Percentiles rank a stretch among this genome's conserved stretches.
Evolutionary conservation across 2,329 filamentous ascomycete species (phyloP).

Genomic region (Rhytidhysteron rufulum): DNA sequence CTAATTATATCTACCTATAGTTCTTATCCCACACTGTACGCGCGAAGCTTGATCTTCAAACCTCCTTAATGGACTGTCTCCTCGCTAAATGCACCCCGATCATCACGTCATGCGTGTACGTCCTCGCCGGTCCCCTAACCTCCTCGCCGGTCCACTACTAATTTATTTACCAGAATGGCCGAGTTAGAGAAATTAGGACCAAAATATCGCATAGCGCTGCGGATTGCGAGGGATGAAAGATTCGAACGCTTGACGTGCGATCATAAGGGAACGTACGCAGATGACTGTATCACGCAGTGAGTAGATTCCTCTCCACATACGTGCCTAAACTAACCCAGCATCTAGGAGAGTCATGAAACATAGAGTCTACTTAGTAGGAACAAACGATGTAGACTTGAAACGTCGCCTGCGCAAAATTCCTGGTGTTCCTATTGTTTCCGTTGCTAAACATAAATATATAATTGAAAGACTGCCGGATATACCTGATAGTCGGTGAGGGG

Average conservation of each 20-base stretch:
- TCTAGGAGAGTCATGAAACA: conserved; percentile 44
- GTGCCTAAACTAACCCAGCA: too few species aligned
- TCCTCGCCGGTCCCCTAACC: not conserved
- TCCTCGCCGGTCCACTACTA: not conserved
- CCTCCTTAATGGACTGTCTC: conserved; percentile 89
- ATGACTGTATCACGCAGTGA: conserved; percentile 67
- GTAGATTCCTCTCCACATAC: too few species aligned
- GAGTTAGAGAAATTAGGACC: conserved; percentile 84
- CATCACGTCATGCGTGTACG: conserved; percentile 71
- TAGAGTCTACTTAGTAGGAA: conserved; percentile 45
- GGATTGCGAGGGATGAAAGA: conserved; percentile 83
- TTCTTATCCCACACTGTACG: conserved; percentile 89
- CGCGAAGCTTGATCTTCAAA: conserved; percentile 81
- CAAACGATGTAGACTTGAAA: conserved; percentile 65
- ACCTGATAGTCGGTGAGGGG: conserved; percentile 52
- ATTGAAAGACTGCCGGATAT: conserved; percentile 89
- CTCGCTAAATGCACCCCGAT: conserved; percentile 88
- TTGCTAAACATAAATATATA: conserved; percentile 85
- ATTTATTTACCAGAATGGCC: conserved; percentile 60
- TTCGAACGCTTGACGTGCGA: conserved; percentile 85
- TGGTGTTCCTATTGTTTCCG: conserved; percentile 73
- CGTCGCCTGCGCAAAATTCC: conserved; percentile 76
- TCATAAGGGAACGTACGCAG: conserved; percentile 83
- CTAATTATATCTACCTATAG: too few species aligned
- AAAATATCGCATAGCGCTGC: conserved; percentile 81